Conservation (phyloP, 164 flowering plant species). For the Tetracentron sinense region DNA sequence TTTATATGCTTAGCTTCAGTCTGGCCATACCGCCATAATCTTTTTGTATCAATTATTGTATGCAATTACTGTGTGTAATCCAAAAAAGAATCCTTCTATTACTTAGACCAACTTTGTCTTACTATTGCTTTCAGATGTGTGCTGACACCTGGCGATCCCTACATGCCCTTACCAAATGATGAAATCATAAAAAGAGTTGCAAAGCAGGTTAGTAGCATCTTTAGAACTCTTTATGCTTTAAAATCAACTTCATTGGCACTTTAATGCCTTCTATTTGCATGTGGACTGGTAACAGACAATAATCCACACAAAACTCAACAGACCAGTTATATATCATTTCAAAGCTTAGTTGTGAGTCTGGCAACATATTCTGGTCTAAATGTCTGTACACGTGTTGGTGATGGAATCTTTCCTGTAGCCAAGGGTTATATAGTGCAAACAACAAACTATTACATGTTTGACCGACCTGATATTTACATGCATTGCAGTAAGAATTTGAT, state of each 20-base stretch:
- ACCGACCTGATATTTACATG: too few species aligned
- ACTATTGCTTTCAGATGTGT: conserved; percentile 63
- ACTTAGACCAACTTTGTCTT: neutral
- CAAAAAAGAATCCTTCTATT: too few species aligned
- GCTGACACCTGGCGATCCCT: conserved; percentile 96
- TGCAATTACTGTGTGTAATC: too few species aligned
- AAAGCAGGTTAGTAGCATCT: conserved; percentile 65
- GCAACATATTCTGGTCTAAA: neutral
- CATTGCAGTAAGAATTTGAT: neutral
- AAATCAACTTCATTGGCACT: neutral
- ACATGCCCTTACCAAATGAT: conserved; percentile 87
- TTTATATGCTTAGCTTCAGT: too few species aligned
- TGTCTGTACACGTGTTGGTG: neutral
- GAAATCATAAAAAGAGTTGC: conserved; percentile 74
- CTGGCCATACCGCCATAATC: too few species aligned
- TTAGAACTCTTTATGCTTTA: neutral
- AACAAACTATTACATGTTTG: neutral
- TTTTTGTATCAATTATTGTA: too few species aligned
- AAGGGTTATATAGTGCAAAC: neutral
- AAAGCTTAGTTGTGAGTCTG: neutral
- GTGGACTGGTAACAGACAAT: too few species aligned
- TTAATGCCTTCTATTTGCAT: neutral
- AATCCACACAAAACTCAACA: too few species aligned
- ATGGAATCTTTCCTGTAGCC: neutral
- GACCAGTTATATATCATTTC: neutral